Evolutionary conservation across 768 basidiomycete species (phyloP).

Genomic region (Candolleomyces efflorescens): DNA sequence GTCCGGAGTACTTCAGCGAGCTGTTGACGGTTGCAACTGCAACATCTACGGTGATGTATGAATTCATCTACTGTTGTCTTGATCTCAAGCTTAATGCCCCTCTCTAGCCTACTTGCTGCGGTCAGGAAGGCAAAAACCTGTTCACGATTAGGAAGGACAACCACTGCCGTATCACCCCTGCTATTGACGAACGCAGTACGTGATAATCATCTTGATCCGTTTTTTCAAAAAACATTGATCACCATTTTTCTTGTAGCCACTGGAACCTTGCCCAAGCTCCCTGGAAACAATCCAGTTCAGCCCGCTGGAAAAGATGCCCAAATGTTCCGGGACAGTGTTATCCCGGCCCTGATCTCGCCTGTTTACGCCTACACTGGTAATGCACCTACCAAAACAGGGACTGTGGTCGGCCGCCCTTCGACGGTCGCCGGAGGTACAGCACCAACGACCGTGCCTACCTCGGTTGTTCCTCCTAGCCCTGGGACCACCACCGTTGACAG

Average conservation of each 20-base stretch:
- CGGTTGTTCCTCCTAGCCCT: neutral
- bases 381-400: conserved; percentile 33
- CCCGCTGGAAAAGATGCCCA: conserved; percentile 29
- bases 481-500: neutral
- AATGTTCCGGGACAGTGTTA: conserved; percentile 25
- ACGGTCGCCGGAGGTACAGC: conserved; percentile 1
- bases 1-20: conserved; percentile 45
- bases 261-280: conserved; percentile 42
- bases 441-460: conserved; percentile 5
- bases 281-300: conserved; percentile 52
- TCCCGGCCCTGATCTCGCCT: conserved; percentile 37
- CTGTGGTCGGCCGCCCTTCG: conserved; percentile 8
- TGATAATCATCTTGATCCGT: neutral
- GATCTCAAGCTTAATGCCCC: conserved; percentile 6
- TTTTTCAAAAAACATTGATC: neutral
- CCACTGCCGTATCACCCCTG: conserved; percentile 41
- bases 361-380: conserved; percentile 43
- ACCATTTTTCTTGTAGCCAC: conserved; percentile 22
- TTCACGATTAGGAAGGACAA: conserved; percentile 37
- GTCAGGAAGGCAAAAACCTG: conserved; percentile 30
- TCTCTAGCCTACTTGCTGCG: conserved; percentile 41
- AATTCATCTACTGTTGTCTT: neutral
- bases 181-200: conserved; percentile 45
- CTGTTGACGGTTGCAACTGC: conserved; percentile 51
- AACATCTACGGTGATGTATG: conserved; percentile 39